Conservation (phyloP, 345 rosid genomes). For the Acer yangbiense region DNA sequence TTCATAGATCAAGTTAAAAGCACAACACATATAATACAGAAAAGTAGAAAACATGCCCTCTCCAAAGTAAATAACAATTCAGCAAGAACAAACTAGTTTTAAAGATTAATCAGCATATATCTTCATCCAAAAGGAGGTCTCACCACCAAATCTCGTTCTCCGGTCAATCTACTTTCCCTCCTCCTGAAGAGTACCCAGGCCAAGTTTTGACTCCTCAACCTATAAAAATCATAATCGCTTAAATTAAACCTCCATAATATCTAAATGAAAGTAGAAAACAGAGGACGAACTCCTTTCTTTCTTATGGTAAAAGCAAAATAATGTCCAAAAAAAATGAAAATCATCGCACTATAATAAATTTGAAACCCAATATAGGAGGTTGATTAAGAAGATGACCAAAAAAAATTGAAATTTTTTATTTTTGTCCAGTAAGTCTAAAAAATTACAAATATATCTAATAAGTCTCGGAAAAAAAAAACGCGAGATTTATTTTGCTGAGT, state of each 20-base stretch:
- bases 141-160: slow-evolving; percentile 20
- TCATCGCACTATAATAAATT: neutral
- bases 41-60: neutral
- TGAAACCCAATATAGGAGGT: neutral
- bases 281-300: neutral
- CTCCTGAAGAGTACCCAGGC: neutral
- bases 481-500: no score
- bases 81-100: neutral
- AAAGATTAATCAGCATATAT: neutral
- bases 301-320: neutral
- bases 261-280: neutral
- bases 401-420: no score
- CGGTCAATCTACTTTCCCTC: slow-evolving; percentile 1
- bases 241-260: slow-evolving; percentile 14
- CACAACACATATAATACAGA: neutral
- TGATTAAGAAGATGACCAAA: no score
- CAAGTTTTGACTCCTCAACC: slow-evolving; percentile 18
- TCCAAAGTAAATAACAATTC: neutral
- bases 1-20: neutral
- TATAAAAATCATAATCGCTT: neutral
- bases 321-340: neutral
- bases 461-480: no score
- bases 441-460: no score
- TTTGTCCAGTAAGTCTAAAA: no score
- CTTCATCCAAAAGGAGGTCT: slow-evolving; percentile 13